Evolutionary conservation across 2,329 filamentous ascomycete species (phyloP).

Genomic region (Ophioceras dolichostomum): DNA sequence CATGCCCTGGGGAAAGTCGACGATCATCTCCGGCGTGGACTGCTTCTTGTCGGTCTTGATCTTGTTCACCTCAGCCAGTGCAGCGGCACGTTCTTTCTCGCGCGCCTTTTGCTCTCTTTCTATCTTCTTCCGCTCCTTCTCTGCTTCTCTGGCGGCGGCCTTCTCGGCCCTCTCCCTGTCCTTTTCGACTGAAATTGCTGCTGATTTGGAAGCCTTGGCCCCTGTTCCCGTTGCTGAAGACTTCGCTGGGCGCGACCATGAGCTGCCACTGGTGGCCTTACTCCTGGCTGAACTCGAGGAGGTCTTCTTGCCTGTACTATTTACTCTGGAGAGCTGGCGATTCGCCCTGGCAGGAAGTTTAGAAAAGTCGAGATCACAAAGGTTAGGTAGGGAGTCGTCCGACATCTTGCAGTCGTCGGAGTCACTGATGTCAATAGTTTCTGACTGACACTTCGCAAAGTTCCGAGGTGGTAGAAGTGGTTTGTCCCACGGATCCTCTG

Average conservation of each 20-base stretch:
- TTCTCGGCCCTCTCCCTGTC: slow-evolving; percentile 29
- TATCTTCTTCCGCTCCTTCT: slow-evolving; percentile 40
- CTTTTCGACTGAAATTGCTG: too few species aligned
- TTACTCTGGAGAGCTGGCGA: too few species aligned
- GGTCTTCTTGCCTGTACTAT: neutral
- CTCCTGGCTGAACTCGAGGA: neutral
- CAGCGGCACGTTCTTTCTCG: slow-evolving; percentile 52
- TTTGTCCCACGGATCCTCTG: too few species aligned
- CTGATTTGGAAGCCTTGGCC: too few species aligned
- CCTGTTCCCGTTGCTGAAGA: neutral
- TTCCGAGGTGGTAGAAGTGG: neutral
- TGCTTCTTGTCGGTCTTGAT: slow-evolving; percentile 60
- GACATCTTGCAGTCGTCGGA: slow-evolving; percentile 12
- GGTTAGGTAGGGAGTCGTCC: slow-evolving; percentile 37
- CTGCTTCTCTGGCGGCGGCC: slow-evolving; percentile 34
- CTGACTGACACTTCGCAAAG: slow-evolving; percentile 7
- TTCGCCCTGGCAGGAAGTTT: too few species aligned
- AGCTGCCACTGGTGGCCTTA: neutral
- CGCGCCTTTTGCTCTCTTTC: slow-evolving; percentile 47
- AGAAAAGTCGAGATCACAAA: slow-evolving; percentile 25
- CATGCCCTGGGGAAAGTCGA: slow-evolving; percentile 51
- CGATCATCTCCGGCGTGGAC: slow-evolving; percentile 65
- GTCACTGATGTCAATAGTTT: slow-evolving; percentile 24
- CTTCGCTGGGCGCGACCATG: too few species aligned
- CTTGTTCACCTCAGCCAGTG: slow-evolving; percentile 63